Evolutionary conservation across 352 stramenopile genomes (phyloP), one percentile per base, ranked within the genome.

Genomic region (Pythium oligandrum): DNA sequence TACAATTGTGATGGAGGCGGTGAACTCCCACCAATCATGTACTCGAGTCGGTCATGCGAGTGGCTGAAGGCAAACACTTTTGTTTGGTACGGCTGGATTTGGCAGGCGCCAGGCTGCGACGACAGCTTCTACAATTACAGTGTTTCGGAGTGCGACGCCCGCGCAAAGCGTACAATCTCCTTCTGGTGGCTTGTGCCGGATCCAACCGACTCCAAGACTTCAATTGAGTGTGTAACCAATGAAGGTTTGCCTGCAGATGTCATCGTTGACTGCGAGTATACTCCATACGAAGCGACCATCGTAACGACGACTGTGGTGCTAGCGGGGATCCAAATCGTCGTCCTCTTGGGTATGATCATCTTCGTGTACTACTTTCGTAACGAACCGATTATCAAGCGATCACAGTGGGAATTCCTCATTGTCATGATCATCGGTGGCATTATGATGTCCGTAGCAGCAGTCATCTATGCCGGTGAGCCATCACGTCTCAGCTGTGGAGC

Each of bases 321-420:
- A 1, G 40, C 59, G 11, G 7, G 37, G 0, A 63, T 84, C 2
- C 44, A 75, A 3, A 43, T 35, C 0, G 6, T 61, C 0, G 1
- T 76, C 0, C 40, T 76, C 0, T 7, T 52, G 1, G 49, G 44
- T 10, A 42, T 44, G 4, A 66, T 71, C 0, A 55, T 48, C 3
- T 71, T 83, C 32, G 70, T 86, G 4, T 57, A 66, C 9, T 51
- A 55, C 7, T 62, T 72, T 38, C 73, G 77, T 1, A 40, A 78
- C 0, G 51, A 57, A n/a, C 70, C 74, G 2, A 67, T 83, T 26
- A 66, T 86, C 53, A 86, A 84, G 53, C 72, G 77, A 31, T 85
- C 74, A 0, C 77, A 88, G 54, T 83, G 68, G 40, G 68, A 85
- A 43, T 73, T 88, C 39, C 55, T 88, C 0, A 46, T 75, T 35